phyloP scores from a whole-genome alignment of 1,284 basidiomycete genomes.

The Heliocybe sulcata region DNA sequence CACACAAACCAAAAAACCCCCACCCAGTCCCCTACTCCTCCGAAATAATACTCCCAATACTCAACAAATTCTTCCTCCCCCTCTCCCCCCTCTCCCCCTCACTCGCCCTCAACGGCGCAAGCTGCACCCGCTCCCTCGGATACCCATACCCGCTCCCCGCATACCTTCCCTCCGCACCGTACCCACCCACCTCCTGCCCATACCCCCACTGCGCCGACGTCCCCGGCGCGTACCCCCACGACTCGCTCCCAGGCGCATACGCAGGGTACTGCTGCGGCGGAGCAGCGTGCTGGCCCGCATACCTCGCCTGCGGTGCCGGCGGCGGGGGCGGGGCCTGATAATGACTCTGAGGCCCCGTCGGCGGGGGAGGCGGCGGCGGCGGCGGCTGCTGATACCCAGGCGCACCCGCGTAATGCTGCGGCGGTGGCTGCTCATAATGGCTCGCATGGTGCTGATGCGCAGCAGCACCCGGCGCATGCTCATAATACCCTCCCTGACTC shows the following conservation, averaged over 20 bases:
- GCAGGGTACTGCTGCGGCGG: background rate
- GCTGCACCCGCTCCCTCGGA: conserved; percentile 34
- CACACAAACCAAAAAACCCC: background rate
- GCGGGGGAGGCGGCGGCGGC: no score
- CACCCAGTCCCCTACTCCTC: background rate
- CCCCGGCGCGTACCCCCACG: background rate
- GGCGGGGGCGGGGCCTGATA: no score
- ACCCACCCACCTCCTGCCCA: conserved; percentile 44
- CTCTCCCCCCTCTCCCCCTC: background rate
- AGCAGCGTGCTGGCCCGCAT: background rate
- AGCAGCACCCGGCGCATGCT: background rate
- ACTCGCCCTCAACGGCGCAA: conserved; percentile 39
- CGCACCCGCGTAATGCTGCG: background rate
- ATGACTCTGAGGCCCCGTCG: no score
- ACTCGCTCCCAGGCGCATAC: background rate
- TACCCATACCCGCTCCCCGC: conserved; percentile 9
- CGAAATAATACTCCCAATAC: background rate
- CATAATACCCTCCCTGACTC: background rate
- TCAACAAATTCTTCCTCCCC: background rate
- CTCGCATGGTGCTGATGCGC: background rate
- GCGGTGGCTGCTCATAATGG: background rate
- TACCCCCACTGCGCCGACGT: conserved; percentile 9
- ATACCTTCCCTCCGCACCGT: conserved; percentile 4
- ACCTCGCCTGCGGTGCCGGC: no score
- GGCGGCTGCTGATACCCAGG: background rate